A percentile compares a stretch with the other conserved stretches of the same genome.
phyloP scores from a whole-genome alignment of 2,329 filamentous ascomycete species.

The Cercospora zeina region DNA sequence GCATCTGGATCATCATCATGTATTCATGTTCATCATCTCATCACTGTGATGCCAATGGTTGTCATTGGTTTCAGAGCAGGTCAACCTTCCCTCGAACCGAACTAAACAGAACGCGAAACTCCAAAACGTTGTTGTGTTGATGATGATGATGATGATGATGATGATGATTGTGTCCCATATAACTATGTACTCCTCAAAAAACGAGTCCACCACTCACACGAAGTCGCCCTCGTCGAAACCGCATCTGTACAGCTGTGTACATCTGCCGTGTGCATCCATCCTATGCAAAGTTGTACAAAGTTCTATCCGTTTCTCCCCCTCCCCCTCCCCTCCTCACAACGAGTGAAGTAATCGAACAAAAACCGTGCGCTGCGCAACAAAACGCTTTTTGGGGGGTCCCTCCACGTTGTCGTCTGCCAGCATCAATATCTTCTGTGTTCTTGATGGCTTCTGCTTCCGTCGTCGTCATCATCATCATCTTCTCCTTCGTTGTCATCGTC shows the following conservation, averaged over 20 bases:
- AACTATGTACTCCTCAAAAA: no score
- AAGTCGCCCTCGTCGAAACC: background rate
- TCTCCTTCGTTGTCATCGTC: background rate
- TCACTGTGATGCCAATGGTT: no score
- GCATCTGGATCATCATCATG: background rate
- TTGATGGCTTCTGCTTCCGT: background rate
- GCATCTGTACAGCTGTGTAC: background rate
- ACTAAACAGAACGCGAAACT: no score
- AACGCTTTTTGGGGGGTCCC: background rate
- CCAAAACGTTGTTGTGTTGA: no score
- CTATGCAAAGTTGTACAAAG: background rate
- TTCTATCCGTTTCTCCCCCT: background rate
- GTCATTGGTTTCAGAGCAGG: no score
- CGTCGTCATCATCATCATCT: slow-evolving; percentile 1
- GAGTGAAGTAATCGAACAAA: background rate
- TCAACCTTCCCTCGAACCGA: no score
- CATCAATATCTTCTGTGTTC: background rate
- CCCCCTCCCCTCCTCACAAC: background rate
- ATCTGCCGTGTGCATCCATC: background rate
- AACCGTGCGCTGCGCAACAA: no score
- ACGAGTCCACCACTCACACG: background rate
- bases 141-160: no score
- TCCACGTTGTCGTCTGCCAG: background rate
- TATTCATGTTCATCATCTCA: no score
- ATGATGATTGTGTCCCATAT: no score